Percentiles rank a stretch among this genome's conserved stretches.
Conservation (phyloP, 176 grass and related monocot species). For the Puccinellia tenuiflora region DNA sequence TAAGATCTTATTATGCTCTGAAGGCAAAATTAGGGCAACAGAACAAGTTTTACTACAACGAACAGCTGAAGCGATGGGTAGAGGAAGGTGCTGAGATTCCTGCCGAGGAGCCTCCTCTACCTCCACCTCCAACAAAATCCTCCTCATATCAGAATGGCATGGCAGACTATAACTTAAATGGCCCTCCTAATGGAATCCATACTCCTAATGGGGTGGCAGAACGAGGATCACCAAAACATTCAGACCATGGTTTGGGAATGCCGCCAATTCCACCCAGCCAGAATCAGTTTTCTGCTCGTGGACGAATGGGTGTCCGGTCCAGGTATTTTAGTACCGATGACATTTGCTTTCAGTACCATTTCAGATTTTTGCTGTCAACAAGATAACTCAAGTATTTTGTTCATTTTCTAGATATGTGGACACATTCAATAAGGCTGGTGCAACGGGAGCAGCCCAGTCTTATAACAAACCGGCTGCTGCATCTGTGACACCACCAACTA, state of each 20-base stretch:
- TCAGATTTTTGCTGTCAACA: neutral
- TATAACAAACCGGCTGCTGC: conserved; percentile 66
- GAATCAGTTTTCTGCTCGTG: conserved; percentile 91
- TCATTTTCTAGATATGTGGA: conserved; percentile 69
- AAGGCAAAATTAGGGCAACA: conserved; percentile 90
- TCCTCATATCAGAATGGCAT: conserved; percentile 67
- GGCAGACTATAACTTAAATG: conserved; percentile 57
- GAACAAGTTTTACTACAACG: conserved; percentile 98
- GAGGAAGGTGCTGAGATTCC: conserved; percentile 82
- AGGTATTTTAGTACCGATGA: conserved; percentile 41
- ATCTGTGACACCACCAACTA: conserved; percentile 41
- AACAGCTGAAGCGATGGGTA: conserved; percentile 92
- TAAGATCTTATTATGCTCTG: conserved; percentile 5
- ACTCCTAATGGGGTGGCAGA: conserved; percentile 39
- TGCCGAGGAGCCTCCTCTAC: conserved; percentile 56
- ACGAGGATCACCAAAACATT: conserved; percentile 28
- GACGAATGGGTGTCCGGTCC: conserved; percentile 75
- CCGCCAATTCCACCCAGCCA: conserved; percentile 79
- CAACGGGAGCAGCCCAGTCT: conserved; percentile 26
- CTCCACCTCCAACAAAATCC: conserved; percentile 71
- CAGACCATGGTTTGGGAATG: conserved; percentile 55
- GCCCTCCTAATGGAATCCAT: conserved; percentile 30
- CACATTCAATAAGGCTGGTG: conserved; percentile 85
- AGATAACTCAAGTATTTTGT: neutral
- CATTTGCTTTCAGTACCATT: neutral